Base-by-base conservation (phyloP, 2,329 filamentous ascomycete genomes). In the Penicillium glabrum region DNA sequence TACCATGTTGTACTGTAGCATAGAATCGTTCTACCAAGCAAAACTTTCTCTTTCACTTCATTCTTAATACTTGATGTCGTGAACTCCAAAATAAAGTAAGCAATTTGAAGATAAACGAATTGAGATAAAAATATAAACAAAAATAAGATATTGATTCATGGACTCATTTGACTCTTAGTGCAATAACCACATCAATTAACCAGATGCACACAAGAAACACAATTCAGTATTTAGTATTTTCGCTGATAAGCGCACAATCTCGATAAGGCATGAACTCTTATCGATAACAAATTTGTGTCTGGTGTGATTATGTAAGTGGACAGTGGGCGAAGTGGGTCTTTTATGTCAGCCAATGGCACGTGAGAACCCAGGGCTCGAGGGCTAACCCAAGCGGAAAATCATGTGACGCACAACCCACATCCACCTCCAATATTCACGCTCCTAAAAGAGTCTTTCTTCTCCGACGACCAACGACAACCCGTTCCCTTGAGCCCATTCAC, bases 401-500 rank as follows among this genome's bases (percentile, higher is more conserved):
- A 66, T 61, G 62, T 64, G 62, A 62, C 63, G 61, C 63, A 66
- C 63, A 66, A 64, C 58, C 62, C 63, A 53, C 62, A 53, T 59
- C 54, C 63, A 53, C 62, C 50, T 59, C 53, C 55, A 64, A 66
- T 64, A 63, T 66, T 66, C 62, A 55, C 57, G 37, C 58, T 51
- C 52, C 59, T 58, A 51, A 58, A 60, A 63, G 57, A 59, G 56
- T 61, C 53, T 41, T 41, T 41, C 58, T 59, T 54, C 46, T 58
- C 62, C 59, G 29, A 49, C 63, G 62, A 66, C 62, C 61, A 64
- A 63, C 63, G 63, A 64, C 63, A 66, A 66, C 63, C 63, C 61
- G 60, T 63, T 54, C 60, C 58, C 46, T 62, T 54, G 57, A 59
- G 53, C 59, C 61, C 63, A 62, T 63, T 54, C 61, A 65, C 62